phyloP scores from a whole-genome alignment of 805 yeast species.

The baker's yeast (Saccharomyces cerevisiae) region DNA sequence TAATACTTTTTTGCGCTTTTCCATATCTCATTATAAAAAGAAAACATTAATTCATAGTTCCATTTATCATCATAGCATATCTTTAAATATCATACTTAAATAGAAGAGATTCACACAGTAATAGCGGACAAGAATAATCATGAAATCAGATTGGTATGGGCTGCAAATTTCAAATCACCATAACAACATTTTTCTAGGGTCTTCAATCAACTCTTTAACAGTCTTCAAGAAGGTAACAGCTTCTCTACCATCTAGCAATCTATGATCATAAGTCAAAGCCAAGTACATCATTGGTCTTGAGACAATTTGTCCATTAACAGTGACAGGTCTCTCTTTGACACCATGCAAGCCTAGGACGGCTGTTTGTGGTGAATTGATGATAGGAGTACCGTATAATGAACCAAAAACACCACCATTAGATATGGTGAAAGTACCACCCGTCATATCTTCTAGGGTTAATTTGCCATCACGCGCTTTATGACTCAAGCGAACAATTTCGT shows the following conservation, averaged over 20 bases:
- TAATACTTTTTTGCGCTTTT: too few species aligned
- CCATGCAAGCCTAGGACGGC: conserved; percentile 98
- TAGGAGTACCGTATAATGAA: conserved; percentile 95
- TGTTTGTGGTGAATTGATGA: conserved; percentile 95
- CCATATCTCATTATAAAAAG: neutral
- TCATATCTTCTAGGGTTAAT: conserved; percentile 94
- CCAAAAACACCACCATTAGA: conserved; percentile 99
- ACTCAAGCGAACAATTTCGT: conserved; percentile 75
- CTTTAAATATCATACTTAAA: neutral
- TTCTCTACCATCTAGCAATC: conserved; percentile 97
- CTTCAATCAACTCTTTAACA: conserved; percentile 94
- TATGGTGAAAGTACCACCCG: conserved; percentile 98
- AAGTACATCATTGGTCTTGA: conserved; percentile 99
- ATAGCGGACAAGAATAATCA: neutral
- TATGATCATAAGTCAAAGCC: conserved; percentile 96
- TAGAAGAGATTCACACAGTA: neutral
- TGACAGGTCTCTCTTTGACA: conserved; percentile 94
- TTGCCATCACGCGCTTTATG: conserved; percentile 94
- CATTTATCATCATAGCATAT: neutral
- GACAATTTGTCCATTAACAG: conserved; percentile 90
- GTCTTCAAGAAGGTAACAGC: conserved; percentile 96
- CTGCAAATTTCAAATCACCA: conserved; percentile 18
- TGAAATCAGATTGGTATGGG: neutral
- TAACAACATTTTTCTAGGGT: conserved; percentile 95
- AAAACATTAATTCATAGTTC: neutral